Evolutionary conservation across 2,329 filamentous ascomycete species (phyloP).

Genomic region (Talaromyces sp.): DNA sequence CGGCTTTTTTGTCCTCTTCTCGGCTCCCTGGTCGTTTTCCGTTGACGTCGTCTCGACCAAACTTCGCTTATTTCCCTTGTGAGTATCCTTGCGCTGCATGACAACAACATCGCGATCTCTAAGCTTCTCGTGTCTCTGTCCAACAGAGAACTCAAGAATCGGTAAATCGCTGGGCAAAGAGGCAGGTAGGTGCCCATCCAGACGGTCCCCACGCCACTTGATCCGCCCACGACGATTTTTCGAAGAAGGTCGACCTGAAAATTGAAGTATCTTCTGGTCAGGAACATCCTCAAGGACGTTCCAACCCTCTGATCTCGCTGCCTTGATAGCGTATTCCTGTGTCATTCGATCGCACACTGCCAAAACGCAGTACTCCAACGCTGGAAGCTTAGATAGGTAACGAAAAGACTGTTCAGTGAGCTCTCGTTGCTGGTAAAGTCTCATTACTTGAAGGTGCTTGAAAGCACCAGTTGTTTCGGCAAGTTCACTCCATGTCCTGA

Average conservation of each 20-base stretch:
- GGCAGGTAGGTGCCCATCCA: not conserved
- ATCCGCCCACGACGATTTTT: not conserved
- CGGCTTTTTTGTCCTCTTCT: slow-evolving; percentile 19
- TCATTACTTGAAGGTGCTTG: slow-evolving; percentile 36
- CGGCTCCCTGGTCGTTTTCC: not conserved
- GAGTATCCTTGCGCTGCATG: slow-evolving; percentile 13
- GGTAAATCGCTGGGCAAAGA: slow-evolving; percentile 19
- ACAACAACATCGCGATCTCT: slow-evolving; percentile 1
- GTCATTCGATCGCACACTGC: slow-evolving; percentile 32
- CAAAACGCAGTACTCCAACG: slow-evolving; percentile 34
- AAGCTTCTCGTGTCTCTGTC: slow-evolving; percentile 13
- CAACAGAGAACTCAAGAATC: slow-evolving; percentile 28
- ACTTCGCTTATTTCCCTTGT: slow-evolving; percentile 13
- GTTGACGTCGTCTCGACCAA: not conserved
- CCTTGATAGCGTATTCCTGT: slow-evolving; percentile 20
- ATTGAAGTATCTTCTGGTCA: not conserved
- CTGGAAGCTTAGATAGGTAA: slow-evolving; percentile 35
- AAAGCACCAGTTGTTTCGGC: slow-evolving; percentile 32
- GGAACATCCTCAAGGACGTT: not conserved
- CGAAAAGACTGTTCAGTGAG: slow-evolving; percentile 32
- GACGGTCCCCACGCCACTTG: not conserved
- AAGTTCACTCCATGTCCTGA: slow-evolving; percentile 43
- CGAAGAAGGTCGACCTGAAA: not conserved
- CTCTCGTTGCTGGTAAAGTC: slow-evolving; percentile 32
- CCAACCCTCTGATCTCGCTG: slow-evolving; percentile 11